These are phyloP conservation scores for Aspergillus sp. DNA, from an alignment of 2,329 filamentous ascomycete species.

Conservation along the genomic window DNA sequence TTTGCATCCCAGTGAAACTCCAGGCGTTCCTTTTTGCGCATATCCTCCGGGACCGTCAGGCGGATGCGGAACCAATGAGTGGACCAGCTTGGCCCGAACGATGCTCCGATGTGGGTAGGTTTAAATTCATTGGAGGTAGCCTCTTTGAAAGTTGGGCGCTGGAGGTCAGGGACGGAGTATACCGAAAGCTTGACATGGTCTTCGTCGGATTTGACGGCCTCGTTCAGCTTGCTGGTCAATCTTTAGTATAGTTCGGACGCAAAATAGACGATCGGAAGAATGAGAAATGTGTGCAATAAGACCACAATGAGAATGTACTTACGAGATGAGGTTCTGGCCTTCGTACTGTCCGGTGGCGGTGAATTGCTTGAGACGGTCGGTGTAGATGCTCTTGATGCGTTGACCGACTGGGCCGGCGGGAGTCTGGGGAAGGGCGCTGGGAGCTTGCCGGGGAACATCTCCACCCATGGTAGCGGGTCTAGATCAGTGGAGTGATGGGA, in stretches of 20 bases:
- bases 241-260: conserved; percentile 10
- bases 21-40: conserved; percentile 75
- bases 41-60: conserved; percentile 72
- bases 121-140: conserved; percentile 75
- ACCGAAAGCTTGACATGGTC: conserved; percentile 81
- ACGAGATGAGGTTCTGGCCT: conserved; percentile 72
- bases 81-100: conserved; percentile 92
- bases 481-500: neutral
- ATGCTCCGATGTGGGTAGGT: conserved; percentile 71
- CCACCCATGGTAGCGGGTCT: conserved; percentile 25
- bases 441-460: conserved; percentile 32
- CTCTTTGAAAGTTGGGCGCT: conserved; percentile 82
- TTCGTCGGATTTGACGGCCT: conserved; percentile 66
- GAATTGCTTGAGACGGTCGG: conserved; percentile 78
- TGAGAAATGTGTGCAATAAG: neutral
- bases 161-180: conserved; percentile 77
- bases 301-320: conserved; percentile 33
- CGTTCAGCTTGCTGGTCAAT: conserved; percentile 65
- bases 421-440: conserved; percentile 52
- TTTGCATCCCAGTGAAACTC: conserved; percentile 96
- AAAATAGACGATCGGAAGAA: neutral
- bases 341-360: conserved; percentile 77
- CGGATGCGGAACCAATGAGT: conserved; percentile 95
- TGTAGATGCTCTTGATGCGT: conserved; percentile 82
- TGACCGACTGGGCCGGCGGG: conserved; percentile 65